Percentiles rank a stretch among this genome's conserved stretches.
Conservation (phyloP, 306 rosid species). For the Gynostemma pentaphyllum region DNA sequence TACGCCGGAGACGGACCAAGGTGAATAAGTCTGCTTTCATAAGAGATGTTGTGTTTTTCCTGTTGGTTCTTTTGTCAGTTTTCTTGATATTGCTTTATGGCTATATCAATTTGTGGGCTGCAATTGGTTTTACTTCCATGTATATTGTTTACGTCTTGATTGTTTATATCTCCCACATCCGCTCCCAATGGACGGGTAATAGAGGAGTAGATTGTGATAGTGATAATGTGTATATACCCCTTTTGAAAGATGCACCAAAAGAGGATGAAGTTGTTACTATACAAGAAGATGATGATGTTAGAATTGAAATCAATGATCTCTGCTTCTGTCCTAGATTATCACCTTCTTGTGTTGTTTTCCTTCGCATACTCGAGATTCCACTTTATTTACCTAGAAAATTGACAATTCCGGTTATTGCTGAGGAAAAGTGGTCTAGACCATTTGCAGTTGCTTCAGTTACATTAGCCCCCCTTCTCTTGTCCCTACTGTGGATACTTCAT, state of each 20-base stretch:
- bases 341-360: background rate
- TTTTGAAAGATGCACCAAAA: conserved; percentile 4
- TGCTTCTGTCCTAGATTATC: conserved; percentile 1
- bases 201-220: background rate
- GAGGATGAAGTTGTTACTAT: background rate
- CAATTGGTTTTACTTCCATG: conserved; percentile 41
- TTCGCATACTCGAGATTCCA: conserved; percentile 41
- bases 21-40: conserved; percentile 46
- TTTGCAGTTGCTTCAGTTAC: conserved; percentile 56
- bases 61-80: conserved; percentile 39
- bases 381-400: conserved; percentile 63
- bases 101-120: conserved; percentile 42
- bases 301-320: background rate
- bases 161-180: conserved; percentile 44
- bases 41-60: conserved; percentile 49
- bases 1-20: conserved; percentile 17
- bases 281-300: background rate
- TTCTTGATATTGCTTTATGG: conserved; percentile 36
- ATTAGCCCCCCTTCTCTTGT: conserved; percentile 52
- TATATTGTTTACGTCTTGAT: conserved; percentile 54
- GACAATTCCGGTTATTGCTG: conserved; percentile 58
- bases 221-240: background rate
- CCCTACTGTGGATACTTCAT: conserved; percentile 30
- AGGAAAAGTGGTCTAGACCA: conserved; percentile 67
- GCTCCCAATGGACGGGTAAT: conserved; percentile 10